Evolutionary conservation across 2,329 filamentous ascomycete genomes (phyloP).

Genomic region (Parasarocladium wereldwijsianum): DNA sequence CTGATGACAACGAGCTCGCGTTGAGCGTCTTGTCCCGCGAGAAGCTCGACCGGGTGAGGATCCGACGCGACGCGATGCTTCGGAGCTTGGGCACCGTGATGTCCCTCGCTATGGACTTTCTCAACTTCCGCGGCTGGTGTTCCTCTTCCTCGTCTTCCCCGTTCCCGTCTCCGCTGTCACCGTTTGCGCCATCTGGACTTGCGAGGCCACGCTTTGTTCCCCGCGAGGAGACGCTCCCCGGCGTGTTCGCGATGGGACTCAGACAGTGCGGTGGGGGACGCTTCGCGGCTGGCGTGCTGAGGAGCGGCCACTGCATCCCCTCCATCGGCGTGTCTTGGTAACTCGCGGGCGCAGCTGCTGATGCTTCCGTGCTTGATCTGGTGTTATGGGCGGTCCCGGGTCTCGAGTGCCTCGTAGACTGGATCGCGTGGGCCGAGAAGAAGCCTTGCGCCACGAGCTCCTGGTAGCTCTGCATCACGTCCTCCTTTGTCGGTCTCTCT

Average conservation of each 20-base stretch:
- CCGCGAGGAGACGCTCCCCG: constrained; percentile 19
- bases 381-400: constrained; percentile 7
- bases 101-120: constrained; percentile 31
- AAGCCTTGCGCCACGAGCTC: constrained; percentile 41
- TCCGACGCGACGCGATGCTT: constrained; percentile 12
- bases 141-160: constrained; percentile 8
- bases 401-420: constrained; percentile 35
- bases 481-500: constrained; percentile 25
- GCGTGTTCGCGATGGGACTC: constrained; percentile 13
- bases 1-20: constrained; percentile 3
- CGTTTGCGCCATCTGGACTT: constrained; percentile 18
- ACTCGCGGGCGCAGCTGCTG: constrained; percentile 6
- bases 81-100: constrained; percentile 21
- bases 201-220: constrained; percentile 36
- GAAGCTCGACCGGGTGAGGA: constrained; percentile 14
- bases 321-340: constrained; percentile 9
- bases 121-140: constrained; percentile 26
- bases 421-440: constrained; percentile 42
- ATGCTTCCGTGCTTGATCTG: constrained; percentile 7
- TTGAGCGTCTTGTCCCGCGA: too few relatives aligned
- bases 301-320: constrained; percentile 15
- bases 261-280: constrained; percentile 7
- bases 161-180: constrained; percentile 5
- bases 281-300: constrained; percentile 9
- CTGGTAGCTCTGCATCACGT: constrained; percentile 41